These are phyloP conservation scores for Tephrocybe sp. DNA, from an alignment of 768 basidiomycete genomes.

Conservation along the genomic window DNA sequence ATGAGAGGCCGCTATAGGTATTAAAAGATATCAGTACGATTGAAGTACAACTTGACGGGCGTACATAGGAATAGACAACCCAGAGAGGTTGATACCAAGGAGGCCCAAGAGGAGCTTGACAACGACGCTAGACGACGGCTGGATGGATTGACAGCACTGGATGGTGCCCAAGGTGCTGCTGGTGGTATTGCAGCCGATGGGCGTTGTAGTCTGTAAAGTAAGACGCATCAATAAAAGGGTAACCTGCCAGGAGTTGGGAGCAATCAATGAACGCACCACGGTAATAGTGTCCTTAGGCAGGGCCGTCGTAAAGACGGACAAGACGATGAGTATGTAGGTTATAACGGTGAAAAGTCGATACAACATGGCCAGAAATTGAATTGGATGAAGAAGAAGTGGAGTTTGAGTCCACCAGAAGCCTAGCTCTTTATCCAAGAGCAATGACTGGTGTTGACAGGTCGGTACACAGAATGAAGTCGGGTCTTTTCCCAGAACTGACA, in stretches of 20 bases:
- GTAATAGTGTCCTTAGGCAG: background rate
- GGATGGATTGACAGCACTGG: conserved; percentile 28
- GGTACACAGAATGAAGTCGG: too few relatives aligned
- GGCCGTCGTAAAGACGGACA: background rate
- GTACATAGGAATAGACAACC: conserved; percentile 27
- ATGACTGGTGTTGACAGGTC: too few relatives aligned
- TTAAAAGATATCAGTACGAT: background rate
- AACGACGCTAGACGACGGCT: conserved; percentile 17
- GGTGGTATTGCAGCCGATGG: conserved; percentile 24
- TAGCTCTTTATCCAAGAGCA: too few relatives aligned
- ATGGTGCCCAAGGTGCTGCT: conserved; percentile 23
- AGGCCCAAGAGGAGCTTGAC: conserved; percentile 25
- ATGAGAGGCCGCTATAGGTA: conserved; percentile 29
- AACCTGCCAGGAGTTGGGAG: too few relatives aligned
- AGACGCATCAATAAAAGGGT: too few relatives aligned
- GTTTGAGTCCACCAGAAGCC: too few relatives aligned
- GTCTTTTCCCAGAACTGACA: too few relatives aligned
- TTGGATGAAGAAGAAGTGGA: too few relatives aligned
- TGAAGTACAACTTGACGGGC: too few relatives aligned
- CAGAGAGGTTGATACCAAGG: conserved; percentile 27
- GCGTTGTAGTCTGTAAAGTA: conserved; percentile 13
- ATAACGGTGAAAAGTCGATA: background rate
- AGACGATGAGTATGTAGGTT: background rate
- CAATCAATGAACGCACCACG: too few relatives aligned
- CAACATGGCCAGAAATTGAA: too few relatives aligned